Base-by-base conservation (phyloP, 2,329 filamentous ascomycete genomes). In the Furcasterigmium sp. region DNA sequence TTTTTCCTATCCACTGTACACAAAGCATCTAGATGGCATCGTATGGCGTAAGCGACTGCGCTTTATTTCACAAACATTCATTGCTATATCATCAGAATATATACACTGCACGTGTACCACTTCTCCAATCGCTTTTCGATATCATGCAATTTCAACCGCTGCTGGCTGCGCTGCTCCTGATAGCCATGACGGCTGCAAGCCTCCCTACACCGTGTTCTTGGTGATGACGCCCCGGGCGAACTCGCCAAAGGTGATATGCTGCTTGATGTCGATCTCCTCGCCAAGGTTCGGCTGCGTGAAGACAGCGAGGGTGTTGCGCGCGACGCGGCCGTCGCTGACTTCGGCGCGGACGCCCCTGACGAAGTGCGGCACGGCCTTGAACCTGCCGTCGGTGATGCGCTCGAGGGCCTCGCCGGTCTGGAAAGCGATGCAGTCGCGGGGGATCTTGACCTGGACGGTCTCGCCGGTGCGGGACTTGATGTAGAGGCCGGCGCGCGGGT, bases 211-310 rank as follows among this genome's bases (percentile, higher is more conserved):
- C 1, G 78, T 82, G 46, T 81, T 81, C 58, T 76, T 79, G 4
- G 72, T 69, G 29, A 82, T 76, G 40, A 82, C 72, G 0, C 75
- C 75, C 41, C 77, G 63, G 3, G 86, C 86, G 70, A 91, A 89
- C 56, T 85, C 78, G 18, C 85, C 87, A 74, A 91, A 91, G 30
- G 78, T 85, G 44, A 82, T 72, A 29, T 78, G 75, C 54, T 80
- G 73, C 58, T 77, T 70, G 45, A 79, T 74, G 57, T 91, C 87
- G 13, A 91, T 84, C 65, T 81, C 76, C 53, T 91, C 87, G 54
- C 79, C 86, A 47, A 97, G 64, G 68, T 96, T 95, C 19, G 93
- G 93, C 75, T 98, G 93, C 46, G 91, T 98, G 59, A 97, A 98
- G 9, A 97, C 90, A 1, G 93, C 93, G 52, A 98, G 67, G 9